Evolutionary conservation across 306 rosid genomes (phyloP).

Genomic region (Biancaea sappan): DNA sequence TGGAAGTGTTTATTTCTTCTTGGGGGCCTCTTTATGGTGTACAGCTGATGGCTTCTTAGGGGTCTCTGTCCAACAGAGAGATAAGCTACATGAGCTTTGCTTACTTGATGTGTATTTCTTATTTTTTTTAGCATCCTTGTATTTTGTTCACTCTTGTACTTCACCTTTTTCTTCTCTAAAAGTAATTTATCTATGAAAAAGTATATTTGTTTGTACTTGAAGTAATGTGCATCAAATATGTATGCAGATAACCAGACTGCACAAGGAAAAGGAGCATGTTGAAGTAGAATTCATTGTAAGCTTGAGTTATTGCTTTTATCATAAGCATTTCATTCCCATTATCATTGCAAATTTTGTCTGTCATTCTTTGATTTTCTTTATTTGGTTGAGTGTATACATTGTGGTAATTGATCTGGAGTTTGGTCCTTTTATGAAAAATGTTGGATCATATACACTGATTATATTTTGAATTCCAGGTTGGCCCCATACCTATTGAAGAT

Average conservation of each 20-base stretch:
- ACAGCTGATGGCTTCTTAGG: background rate
- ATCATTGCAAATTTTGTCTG: slow-evolving; percentile 23
- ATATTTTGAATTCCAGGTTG: slow-evolving; percentile 63
- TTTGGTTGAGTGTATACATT: slow-evolving; percentile 13
- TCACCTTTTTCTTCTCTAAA: background rate
- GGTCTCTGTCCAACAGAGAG: background rate
- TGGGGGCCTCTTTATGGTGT: background rate
- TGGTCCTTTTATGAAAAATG: background rate
- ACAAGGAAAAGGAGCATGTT: slow-evolving; percentile 86
- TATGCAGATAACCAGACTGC: slow-evolving; percentile 74
- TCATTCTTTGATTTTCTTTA: slow-evolving; percentile 1
- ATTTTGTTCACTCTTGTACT: background rate
- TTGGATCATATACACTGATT: slow-evolving; percentile 26
- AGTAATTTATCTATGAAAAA: background rate
- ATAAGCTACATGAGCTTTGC: background rate
- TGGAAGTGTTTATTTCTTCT: background rate
- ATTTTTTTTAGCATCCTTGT: background rate
- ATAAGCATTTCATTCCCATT: slow-evolving; percentile 25
- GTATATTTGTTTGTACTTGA: background rate
- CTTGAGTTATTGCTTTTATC: slow-evolving; percentile 16
- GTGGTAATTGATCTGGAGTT: slow-evolving; percentile 12
- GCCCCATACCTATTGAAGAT: slow-evolving; percentile 92
- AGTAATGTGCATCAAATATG: slow-evolving; percentile 28
- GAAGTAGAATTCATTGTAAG: slow-evolving; percentile 98
- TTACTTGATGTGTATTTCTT: background rate